phyloP scores from a whole-genome alignment of 345 rosid species.

The Ceriops decandra region DNA sequence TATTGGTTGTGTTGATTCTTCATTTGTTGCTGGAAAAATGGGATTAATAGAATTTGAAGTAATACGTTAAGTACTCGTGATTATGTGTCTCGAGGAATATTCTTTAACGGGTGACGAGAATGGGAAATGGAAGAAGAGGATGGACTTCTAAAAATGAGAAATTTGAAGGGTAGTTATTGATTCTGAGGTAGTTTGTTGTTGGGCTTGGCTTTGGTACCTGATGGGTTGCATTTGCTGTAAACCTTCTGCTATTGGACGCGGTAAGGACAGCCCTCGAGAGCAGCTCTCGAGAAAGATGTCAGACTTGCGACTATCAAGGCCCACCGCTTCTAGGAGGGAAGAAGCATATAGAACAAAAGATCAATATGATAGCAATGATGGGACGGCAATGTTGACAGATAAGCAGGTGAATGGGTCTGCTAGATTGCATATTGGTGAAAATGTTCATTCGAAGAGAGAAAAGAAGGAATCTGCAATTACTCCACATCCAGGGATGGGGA shows the following conservation, averaged over 20 bases:
- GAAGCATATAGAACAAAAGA: conserved; percentile 54
- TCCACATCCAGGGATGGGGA: conserved; percentile 58
- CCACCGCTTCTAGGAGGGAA: conserved; percentile 69
- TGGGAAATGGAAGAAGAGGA: conserved; percentile 29
- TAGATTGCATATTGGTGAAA: conserved; percentile 45
- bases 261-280: conserved; percentile 79
- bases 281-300: conserved; percentile 50
- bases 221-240: conserved; percentile 91
- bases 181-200: conserved; percentile 25
- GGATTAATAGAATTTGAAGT: conserved; percentile 21
- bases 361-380: conserved; percentile 49
- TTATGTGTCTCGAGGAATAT: conserved; percentile 16
- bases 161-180: conserved; percentile 25
- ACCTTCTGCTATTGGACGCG: conserved; percentile 81
- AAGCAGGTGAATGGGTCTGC: conserved; percentile 66
- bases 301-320: conserved; percentile 55
- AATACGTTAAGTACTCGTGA: conserved; percentile 7
- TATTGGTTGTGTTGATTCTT: neutral
- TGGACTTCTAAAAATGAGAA: conserved; percentile 18
- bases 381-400: conserved; percentile 50
- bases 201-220: conserved; percentile 38
- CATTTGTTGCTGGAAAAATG: conserved; percentile 12
- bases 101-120: conserved; percentile 9
- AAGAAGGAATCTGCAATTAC: conserved; percentile 47
- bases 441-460: conserved; percentile 63